Base-by-base conservation (phyloP, 306 rosid genomes). In the Nissolia schottii region DNA sequence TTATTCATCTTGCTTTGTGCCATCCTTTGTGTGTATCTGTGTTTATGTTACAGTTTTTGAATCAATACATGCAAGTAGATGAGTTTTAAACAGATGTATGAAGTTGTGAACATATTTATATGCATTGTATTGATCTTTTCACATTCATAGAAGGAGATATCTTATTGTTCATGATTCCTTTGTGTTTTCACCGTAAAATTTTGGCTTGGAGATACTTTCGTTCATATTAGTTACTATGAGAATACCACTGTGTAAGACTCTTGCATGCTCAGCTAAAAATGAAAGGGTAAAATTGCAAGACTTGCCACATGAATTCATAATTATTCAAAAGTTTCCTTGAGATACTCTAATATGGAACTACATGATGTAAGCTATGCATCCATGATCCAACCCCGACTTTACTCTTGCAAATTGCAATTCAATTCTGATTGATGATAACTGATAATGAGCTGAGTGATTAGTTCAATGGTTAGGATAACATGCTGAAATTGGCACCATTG, bases 381-480 rank as follows among this genome's bases (percentile, higher is more conserved):
- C n/a, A n/a, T n/a, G n/a, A n/a, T n/a, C n/a, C 25, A 40, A 46
- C 13, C 71, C 0, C 55, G 65, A 58, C 28, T 37, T 46, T 13
- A 63, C 28, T 55, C 23, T 58, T 40, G 32, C 71, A 48, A 27
- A 58, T 58, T 40, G 25, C 71, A 58, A 19, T 66, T 14, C 15
- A 35, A 58, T 58, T 43, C 8, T 58, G 40, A 37, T 73, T 73
- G 61, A 22, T 58, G 23, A 73, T 29, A 64, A 48, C 48, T 58
- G 23, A 73, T 29, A 64, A 48, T 57, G 65, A 57, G 71, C 19
- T 6, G 16, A 35, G 13, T 58, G 40, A 27, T 34, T 57, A 13
- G 18, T 70, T 59, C 58, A 78, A 41, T 41, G 62, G 77, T 9
- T 63, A 16, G 54, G 54, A 55, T 55, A 71, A 35, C 55, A 32